phyloP scores from a whole-genome alignment of 2,329 filamentous ascomycete genomes.

The Trichoderma gracile region DNA sequence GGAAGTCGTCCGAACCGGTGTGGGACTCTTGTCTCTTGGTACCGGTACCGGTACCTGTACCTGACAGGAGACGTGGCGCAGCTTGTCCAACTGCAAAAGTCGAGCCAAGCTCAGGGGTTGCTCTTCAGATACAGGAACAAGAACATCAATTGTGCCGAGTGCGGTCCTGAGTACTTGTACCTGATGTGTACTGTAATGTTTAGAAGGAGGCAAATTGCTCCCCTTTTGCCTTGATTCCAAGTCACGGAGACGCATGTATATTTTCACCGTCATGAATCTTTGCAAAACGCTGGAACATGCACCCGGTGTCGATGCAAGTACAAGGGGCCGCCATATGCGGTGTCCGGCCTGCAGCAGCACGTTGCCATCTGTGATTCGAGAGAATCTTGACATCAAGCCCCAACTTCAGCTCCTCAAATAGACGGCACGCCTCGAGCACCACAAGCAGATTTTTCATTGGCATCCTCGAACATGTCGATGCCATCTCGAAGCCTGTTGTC shows the following conservation, averaged over 20 bases:
- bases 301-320: slow-evolving; percentile 5
- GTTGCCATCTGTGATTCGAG: not conserved
- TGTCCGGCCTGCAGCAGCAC: not conserved
- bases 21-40: not conserved
- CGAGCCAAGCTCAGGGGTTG: slow-evolving; percentile 19
- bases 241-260: not conserved
- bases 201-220: not conserved
- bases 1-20: not conserved
- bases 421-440: not conserved
- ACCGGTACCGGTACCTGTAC: not conserved
- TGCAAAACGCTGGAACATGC: slow-evolving; percentile 19
- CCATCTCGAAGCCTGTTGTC: not conserved
- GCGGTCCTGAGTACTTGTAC: too few relatives aligned
- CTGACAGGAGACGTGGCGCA: slow-evolving; percentile 15
- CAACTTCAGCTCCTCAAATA: not conserved
- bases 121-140: not conserved
- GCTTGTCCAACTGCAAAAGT: slow-evolving; percentile 15
- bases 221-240: not conserved
- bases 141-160: not conserved
- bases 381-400: not conserved
- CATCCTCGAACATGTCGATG: too few relatives aligned
- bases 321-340: not conserved
- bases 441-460: too few relatives aligned
- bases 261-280: not conserved
- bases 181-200: too few relatives aligned